Evolutionary conservation across 192 early-diverging fungal species (phyloP).

Genomic region (Coemansia sp.): DNA sequence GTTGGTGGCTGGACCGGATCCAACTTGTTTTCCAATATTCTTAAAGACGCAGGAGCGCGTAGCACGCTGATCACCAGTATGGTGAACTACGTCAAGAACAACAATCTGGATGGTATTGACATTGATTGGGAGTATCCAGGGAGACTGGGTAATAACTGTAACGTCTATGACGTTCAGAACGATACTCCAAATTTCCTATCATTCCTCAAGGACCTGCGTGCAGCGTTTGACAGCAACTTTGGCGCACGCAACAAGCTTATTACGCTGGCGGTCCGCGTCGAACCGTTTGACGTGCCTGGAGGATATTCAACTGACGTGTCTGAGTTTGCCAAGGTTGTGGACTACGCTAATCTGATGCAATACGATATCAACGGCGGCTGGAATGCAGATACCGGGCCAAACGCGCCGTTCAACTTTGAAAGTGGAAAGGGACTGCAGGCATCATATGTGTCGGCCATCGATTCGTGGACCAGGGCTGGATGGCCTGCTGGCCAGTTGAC

Average conservation of each 20-base stretch:
- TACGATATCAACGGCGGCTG: conserved; percentile 66
- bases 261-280: conserved; percentile 63
- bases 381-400: conserved; percentile 61
- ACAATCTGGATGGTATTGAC: conserved; percentile 59
- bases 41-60: conserved; percentile 45
- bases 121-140: conserved; percentile 77
- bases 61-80: conserved; percentile 62
- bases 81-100: conserved; percentile 54
- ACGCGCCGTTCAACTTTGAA: conserved; percentile 60
- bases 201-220: conserved; percentile 62
- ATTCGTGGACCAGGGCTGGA: conserved; percentile 57
- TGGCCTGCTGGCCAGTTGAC: conserved; percentile 63
- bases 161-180: conserved; percentile 49
- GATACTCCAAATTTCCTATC: conserved; percentile 66
- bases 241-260: conserved; percentile 57
- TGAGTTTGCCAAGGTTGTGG: conserved; percentile 62
- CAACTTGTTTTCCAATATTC: conserved; percentile 62
- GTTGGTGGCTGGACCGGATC: conserved; percentile 75
- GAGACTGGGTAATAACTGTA: conserved; percentile 44
- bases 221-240: conserved; percentile 18
- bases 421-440: conserved; percentile 30
- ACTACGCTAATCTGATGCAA: conserved; percentile 70
- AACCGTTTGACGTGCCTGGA: conserved; percentile 58
- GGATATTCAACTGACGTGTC: conserved; percentile 55
- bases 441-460: conserved; percentile 55